Evolutionary conservation across 139 green algal species (phyloP), one percentile per base, ranked within the genome.

Genomic region (Desmodesmus armatus): DNA sequence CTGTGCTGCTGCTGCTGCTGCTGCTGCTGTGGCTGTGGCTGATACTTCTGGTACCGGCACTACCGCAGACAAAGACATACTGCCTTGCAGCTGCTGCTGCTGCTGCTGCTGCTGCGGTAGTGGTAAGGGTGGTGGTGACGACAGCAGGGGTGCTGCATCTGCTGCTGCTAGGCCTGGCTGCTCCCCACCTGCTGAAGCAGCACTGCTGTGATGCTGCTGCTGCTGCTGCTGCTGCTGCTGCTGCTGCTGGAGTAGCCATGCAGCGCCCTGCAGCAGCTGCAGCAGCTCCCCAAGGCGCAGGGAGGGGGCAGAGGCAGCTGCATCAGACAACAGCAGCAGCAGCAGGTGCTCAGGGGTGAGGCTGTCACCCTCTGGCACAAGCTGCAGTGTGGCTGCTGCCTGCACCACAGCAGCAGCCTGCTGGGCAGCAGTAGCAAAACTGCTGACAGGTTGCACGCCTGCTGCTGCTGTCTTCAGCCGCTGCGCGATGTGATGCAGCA

Each of bases 31-130:
- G n/a, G n/a, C n/a, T n/a, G n/a, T n/a, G n/a, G n/a, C n/a, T n/a
- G 35, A 29, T 11, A 29, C 35, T 25, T 69, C 60, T 17, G 27
- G 60, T 29, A 39, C n/a, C 60, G 13, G 47, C 47, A 58, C n/a
- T 13, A 19, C 29, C 19, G 39, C 37, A 53, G 40, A 13, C 17
- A 15, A 15, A 40, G 2, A 3, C 3, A 69, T 7, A 21, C 3
- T 66, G 13, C 13, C 47, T n/a, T 75, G 66, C 31, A 49, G 66
- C 66, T 75, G 65, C 65, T 74, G 65, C 65, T 74, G 65, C 23
- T 41, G 7, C 35, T 21, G n/a, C n/a, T n/a, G n/a, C n/a, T n/a
- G n/a, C n/a, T n/a, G n/a, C n/a, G n/a, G n/a, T n/a, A n/a, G n/a
- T n/a, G n/a, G n/a, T n/a, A n/a, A n/a, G n/a, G n/a, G n/a, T n/a